Conservation (phyloP, 371 early-diverging fungal genomes). For the Fennellomyces sp. region DNA sequence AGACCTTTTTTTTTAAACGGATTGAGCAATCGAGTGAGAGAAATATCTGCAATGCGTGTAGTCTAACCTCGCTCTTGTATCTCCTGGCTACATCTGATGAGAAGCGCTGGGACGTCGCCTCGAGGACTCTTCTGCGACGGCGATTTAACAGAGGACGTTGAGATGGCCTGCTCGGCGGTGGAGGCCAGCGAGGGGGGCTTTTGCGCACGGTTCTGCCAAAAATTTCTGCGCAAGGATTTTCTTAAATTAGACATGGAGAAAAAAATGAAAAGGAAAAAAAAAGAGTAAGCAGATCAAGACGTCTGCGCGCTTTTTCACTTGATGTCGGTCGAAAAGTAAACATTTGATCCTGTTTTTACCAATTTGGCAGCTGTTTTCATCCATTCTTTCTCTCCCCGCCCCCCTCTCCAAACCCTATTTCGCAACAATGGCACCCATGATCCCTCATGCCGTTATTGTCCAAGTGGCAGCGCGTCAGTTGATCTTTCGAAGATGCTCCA, state of each 20-base stretch:
- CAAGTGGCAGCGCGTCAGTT: neutral
- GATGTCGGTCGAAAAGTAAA: neutral
- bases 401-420: neutral
- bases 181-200: neutral
- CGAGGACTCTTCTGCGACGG: neutral
- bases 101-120: slow-evolving; percentile 2
- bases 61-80: neutral
- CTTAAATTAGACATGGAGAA: neutral
- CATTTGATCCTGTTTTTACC: neutral
- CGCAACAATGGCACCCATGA: neutral
- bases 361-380: neutral
- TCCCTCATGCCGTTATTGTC: neutral
- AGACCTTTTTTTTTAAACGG: slow-evolving; percentile 17
- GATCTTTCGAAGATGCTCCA: neutral
- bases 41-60: neutral
- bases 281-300: neutral
- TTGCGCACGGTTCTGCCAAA: neutral
- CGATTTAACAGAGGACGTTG: neutral
- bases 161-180: neutral
- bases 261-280: neutral
- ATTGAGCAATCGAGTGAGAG: neutral
- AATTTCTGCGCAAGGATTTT: neutral
- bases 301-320: neutral
- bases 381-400: neutral
- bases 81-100: slow-evolving; percentile 7